These are phyloP conservation scores for Rhododendron kiyosumense DNA, from an alignment of 148 eudicot species.

Conservation along the genomic window DNA sequence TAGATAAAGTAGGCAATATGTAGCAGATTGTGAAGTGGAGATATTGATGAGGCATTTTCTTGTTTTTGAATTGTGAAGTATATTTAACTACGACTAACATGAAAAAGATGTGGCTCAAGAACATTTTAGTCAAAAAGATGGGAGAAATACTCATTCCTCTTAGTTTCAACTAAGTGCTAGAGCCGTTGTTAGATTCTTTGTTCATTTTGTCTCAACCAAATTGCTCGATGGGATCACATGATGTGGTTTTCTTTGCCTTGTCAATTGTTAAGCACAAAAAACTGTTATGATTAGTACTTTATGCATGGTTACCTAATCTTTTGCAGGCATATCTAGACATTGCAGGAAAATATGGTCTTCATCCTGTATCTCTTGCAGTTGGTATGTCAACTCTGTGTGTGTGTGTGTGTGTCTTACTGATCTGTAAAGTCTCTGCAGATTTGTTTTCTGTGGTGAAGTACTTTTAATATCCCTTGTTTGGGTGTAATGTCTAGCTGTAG, in stretches of 20 bases:
- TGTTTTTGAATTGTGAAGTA: neutral
- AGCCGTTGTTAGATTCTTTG: neutral
- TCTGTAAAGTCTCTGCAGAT: neutral
- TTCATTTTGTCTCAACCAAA: neutral
- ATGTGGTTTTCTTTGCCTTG: neutral
- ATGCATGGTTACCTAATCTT: slow-evolving; percentile 6
- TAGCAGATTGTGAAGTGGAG: neutral
- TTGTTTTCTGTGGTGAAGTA: neutral
- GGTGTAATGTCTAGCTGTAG: neutral
- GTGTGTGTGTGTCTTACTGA: neutral
- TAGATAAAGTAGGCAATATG: neutral
- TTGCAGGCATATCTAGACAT: slow-evolving; percentile 69
- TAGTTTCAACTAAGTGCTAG: neutral
- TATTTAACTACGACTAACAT: neutral
- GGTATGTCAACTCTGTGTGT: slow-evolving; percentile 33
- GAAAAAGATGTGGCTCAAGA: neutral
- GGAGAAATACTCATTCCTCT: neutral
- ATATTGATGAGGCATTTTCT: neutral
- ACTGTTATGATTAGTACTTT: neutral
- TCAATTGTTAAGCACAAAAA: neutral
- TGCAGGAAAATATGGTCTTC: slow-evolving; percentile 58
- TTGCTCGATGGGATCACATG: neutral
- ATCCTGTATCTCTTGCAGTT: slow-evolving; percentile 77
- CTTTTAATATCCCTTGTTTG: neutral
- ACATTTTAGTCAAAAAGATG: neutral